Percentiles rank a stretch among this genome's conserved stretches.
These are phyloP conservation scores for Ogataea naganishii DNA, from an alignment of 805 yeast genomes.

Conservation along the genomic window DNA sequence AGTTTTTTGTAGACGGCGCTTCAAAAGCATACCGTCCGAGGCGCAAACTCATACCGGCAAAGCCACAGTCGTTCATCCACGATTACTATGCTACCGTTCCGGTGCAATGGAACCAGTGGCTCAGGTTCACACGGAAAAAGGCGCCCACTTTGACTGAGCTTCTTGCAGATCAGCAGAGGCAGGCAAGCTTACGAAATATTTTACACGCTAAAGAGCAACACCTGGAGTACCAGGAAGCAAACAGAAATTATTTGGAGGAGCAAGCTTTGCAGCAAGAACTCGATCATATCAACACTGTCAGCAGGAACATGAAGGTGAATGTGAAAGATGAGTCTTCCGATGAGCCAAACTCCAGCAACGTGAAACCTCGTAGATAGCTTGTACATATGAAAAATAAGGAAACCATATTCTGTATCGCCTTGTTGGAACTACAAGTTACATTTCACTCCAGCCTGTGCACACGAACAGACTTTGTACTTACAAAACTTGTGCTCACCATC, in stretches of 20 bases:
- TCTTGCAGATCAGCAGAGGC: conserved; percentile 46
- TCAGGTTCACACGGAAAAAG: conserved; percentile 48
- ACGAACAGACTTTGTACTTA: too few species aligned
- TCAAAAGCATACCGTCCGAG: conserved; percentile 31
- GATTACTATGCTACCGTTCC: conserved; percentile 54
- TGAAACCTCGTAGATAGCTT: conserved; percentile 22
- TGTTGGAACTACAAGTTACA: too few species aligned
- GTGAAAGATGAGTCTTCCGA: not conserved
- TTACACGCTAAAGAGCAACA: conserved; percentile 38
- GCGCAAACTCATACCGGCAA: conserved; percentile 52
- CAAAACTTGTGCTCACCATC: too few species aligned
- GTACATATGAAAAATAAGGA: conserved; percentile 1
- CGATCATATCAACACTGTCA: conserved; percentile 1
- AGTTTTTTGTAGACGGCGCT: conserved; percentile 47
- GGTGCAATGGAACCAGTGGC: conserved; percentile 80
- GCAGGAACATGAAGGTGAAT: not conserved
- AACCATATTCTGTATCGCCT: conserved; percentile 1
- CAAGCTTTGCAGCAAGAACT: conserved; percentile 3
- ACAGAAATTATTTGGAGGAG: conserved; percentile 8
- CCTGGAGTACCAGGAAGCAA: conserved; percentile 19
- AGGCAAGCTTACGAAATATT: conserved; percentile 39
- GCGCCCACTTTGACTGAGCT: conserved; percentile 63
- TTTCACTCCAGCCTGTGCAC: too few species aligned
- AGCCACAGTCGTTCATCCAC: conserved; percentile 36
- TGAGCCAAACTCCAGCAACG: conserved; percentile 23